Conservation (phyloP, 2,329 filamentous ascomycete genomes). For the Cordyceps farinosa region DNA sequence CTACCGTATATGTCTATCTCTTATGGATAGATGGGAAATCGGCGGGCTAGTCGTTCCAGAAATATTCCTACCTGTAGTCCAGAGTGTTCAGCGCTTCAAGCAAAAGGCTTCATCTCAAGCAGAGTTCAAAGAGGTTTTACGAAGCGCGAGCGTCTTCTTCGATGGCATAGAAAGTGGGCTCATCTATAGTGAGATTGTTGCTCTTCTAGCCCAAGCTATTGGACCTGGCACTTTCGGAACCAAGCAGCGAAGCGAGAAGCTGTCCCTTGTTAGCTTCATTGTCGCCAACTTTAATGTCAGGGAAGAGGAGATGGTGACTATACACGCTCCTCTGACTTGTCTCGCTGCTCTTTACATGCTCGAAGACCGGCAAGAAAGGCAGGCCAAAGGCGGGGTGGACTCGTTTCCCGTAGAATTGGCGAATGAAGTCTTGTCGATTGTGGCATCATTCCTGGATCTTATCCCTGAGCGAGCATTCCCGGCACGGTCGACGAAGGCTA, state of each 20-base stretch:
- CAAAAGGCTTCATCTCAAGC: conserved; percentile 58
- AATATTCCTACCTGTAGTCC: conserved; percentile 81
- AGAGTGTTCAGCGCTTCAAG: conserved; percentile 75
- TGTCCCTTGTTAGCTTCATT: conserved; percentile 77
- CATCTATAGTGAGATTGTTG: conserved; percentile 80
- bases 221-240: conserved; percentile 41
- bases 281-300: conserved; percentile 84
- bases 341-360: conserved; percentile 60
- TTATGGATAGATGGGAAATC: conserved; percentile 99
- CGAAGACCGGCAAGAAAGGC: conserved; percentile 46
- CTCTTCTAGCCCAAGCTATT: conserved; percentile 61
- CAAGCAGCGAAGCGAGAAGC: conserved; percentile 55
- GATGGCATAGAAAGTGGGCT: conserved; percentile 93
- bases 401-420: conserved; percentile 30
- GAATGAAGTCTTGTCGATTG: conserved; percentile 44
- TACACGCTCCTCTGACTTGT: conserved; percentile 73
- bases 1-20: conserved; percentile 85
- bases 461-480: conserved; percentile 63
- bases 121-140: conserved; percentile 80
- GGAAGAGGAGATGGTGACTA: conserved; percentile 91
- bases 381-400: conserved; percentile 32
- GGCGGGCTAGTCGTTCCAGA: conserved; percentile 84
- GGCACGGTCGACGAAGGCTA: conserved; percentile 22
- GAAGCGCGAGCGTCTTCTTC: conserved; percentile 93
- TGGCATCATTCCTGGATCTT: conserved; percentile 57